Base-by-base conservation (phyloP, 306 rosid genomes). In the Canavalia gladiata region DNA sequence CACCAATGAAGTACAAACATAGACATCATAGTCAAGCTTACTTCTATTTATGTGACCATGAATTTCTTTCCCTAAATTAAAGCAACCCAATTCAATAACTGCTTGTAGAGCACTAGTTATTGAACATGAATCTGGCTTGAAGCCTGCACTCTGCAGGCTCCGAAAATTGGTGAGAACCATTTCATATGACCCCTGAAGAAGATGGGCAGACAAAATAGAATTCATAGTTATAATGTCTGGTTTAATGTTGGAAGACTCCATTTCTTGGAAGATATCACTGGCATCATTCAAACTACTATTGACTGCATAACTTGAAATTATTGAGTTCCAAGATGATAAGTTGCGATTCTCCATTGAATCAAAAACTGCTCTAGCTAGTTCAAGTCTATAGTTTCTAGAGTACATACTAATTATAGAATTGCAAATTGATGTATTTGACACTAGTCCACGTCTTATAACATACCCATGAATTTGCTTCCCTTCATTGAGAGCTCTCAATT, bases 391-490 rank as follows among this genome's bases (percentile, higher is more conserved):
- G 65, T 92, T 90, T 78, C 86, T 87, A 72, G 97, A 90, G 87
- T 92, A 92, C 97, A 88, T 88, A 68, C 85, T 87, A 76, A 92
- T 87, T 51, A 88, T 25, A 33, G 94, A 88, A 76, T 92, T 90
- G 88, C 90, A 86, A 75, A 90, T 73, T n/a, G 87, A 49, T 4
- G 83, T 72, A 86, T 90, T 85, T 1, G 87, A 84, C 56, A 83
- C 86, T 31, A 84, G 39, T 69, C 69, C 87, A 66, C 50, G 28
- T 83, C 88, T 77, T 60, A 90, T 83, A 80, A 87, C 90, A 86
- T 90, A 89, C 84, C 91, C 94, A 86, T 92, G 97, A 84, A 90
- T 80, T 56, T 90, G 91, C 82, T 90, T 92, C 75, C 97, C 93
- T 86, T 85, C 90, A 46, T 77, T 35, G 73, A 92, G 86, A 77